Evolutionary conservation across 2,329 filamentous ascomycete genomes (phyloP), one percentile per base, ranked within the genome.

Genomic region (Kalaharituber pfeilii): DNA sequence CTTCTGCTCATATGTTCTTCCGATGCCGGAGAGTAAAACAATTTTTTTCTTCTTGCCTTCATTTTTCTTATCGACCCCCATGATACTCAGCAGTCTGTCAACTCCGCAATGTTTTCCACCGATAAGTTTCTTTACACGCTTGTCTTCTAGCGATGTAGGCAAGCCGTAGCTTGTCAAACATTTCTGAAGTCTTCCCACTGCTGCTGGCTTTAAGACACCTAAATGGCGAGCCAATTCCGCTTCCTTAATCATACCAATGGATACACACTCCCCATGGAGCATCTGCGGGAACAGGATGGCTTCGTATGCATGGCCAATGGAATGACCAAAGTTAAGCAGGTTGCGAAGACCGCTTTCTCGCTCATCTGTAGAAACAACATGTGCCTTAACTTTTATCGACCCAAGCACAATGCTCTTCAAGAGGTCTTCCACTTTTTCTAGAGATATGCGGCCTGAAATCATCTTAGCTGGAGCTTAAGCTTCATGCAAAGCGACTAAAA

Each of bases 51-150:
- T 87, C 56, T 78, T 78, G 1, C 91, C 91, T 45, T 94, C 84
- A 61, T 98, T 98, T 74, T 98, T 98, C 76, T 98, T 98, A 70
- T 98, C 91, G 7, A 98, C 83, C 0, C 84, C 87, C 91, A 98
- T 98, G 67, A 94, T 94, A 61, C 82, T 76, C 54, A 98, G 75
- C 51, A 98, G 70, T 30, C 84, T 77, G 62, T 95, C 85, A 2
- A 95, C 85, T 0, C 84, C 82, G 66, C 91, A 98, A 60, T 79
- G 75, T 69, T 94, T 95, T 52, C 84, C 85, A 1, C 86, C 88
- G 3, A 86, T 88, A 58, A 91, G 72, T 64, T 82, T 85, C 44
- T 82, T 76, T 44, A 98, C 81, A 27, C 81, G 79, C 67, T 87
- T 84, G 69, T 98, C 88, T 30, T 82, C 76, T 7, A 95, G 69